Evolutionary conservation across 73 alveolate species (phyloP), one percentile per base, ranked within the genome.

Genomic region (Diophrys appendiculata): DNA sequence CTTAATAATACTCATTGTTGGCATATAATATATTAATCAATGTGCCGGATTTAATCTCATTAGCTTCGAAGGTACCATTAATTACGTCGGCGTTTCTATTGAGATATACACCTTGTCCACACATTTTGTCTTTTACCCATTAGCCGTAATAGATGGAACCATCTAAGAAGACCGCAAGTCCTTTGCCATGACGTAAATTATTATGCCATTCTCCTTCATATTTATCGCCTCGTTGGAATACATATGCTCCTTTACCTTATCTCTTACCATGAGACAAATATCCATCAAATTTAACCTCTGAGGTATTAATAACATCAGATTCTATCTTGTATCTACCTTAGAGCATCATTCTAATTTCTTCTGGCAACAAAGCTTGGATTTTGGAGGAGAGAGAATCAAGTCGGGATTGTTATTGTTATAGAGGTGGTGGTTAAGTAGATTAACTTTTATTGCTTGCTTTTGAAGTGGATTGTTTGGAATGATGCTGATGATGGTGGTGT

Each of bases 1-100:
- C 84, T 74, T 74, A 78, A 65, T 65, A 82, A 28, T 73, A 69
- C 24, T 82, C 90, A 31, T 80, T 79, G 54, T 82, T 82, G 14
- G 56, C 1, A 35, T 35, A 74, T 68, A 72, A 11, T 8, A 60
- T 33, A 30, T 65, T 82, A 30, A 74, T 11, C 2, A 1, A 1
- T 29, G 22, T 34, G 5, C 60, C 60, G 34, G 29, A 25, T 67
- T 27, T 25, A 14, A 67, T 27, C 27, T 56, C 27, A 56, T n/a
- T 67, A 14, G 30, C 81, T 24, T 33, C 35, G 81, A 52, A 52
- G 8, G 22, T 22, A 5, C 54, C 69, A 1, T 35, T 32, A 43
- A 72, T 28, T 24, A 72, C 53, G 18, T 72, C 54, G 1, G 55
- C 71, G 1, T 35, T 72, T 3, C n/a, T 26, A 3, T 35, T 35